Evolutionary conservation across 306 rosid genomes (phyloP).

Genomic region (Luffa aegyptiaca): DNA sequence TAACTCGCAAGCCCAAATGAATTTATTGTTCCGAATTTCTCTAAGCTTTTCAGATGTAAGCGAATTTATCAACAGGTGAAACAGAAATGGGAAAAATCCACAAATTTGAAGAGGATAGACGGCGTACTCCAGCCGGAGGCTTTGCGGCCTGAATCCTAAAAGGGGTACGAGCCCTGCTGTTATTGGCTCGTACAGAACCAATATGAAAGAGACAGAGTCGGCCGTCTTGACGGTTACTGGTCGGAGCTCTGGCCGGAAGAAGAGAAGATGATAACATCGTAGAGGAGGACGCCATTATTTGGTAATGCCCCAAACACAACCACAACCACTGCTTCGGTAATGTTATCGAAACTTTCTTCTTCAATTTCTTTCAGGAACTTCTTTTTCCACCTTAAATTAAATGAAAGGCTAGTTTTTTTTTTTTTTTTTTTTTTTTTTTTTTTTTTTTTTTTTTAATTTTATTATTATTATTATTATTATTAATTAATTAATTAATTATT

Average conservation of each 20-base stretch:
- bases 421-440: too few relatives aligned
- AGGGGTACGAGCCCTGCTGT: conserved; percentile 17
- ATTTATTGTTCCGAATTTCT: background rate
- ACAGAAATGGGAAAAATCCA: background rate
- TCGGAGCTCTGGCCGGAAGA: conserved; percentile 20
- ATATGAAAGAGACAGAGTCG: conserved; percentile 16
- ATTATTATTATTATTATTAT: too few relatives aligned
- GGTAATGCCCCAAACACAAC: background rate
- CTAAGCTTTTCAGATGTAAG: background rate
- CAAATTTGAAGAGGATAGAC: background rate
- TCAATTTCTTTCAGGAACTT: background rate
- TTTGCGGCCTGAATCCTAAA: conserved; percentile 57
- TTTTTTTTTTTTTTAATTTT: too few relatives aligned
- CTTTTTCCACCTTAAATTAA: background rate
- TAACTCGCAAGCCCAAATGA: background rate
- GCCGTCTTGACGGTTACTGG: conserved; percentile 13
- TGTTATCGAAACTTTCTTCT: background rate
- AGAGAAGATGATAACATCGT: conserved; percentile 30
- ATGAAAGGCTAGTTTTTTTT: background rate
- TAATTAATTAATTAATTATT: too few relatives aligned
- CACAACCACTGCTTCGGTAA: conserved; percentile 3
- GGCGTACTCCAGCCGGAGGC: conserved; percentile 66
- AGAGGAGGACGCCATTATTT: conserved; percentile 50
- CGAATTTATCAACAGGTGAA: background rate
- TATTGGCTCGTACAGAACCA: conserved; percentile 1